These are phyloP conservation scores for Phoma sp. DNA, from an alignment of 2,329 filamentous ascomycete genomes.

Conservation along the genomic window DNA sequence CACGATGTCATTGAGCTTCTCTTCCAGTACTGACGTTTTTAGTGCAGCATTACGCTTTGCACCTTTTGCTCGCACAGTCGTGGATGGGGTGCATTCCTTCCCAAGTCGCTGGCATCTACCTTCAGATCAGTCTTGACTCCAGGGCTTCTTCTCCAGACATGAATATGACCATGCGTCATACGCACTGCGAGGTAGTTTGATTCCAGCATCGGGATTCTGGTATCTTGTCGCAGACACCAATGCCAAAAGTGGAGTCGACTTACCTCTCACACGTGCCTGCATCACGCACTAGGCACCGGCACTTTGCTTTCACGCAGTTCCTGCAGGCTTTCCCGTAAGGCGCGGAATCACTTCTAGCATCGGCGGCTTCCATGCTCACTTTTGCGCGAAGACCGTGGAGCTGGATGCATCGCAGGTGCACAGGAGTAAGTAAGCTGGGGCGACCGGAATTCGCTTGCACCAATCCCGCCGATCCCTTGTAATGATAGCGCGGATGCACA, in stretches of 20 bases:
- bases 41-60: constrained; percentile 3
- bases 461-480: constrained; percentile 4
- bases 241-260: not conserved
- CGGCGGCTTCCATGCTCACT: constrained; percentile 22
- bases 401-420: not conserved
- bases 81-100: constrained; percentile 22
- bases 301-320: constrained; percentile 35
- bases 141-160: not conserved
- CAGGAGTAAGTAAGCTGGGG: not conserved
- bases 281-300: constrained; percentile 27
- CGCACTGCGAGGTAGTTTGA: no score
- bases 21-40: constrained; percentile 32
- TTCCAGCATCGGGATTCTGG: no score
- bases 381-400: constrained; percentile 1
- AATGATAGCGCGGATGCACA: no score
- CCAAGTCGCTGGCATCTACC: constrained; percentile 23
- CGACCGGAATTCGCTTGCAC: constrained; percentile 8
- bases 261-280: constrained; percentile 32
- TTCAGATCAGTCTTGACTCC: not conserved
- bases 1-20: constrained; percentile 41
- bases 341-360: constrained; percentile 21
- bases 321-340: constrained; percentile 36
- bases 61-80: constrained; percentile 14
- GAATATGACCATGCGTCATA: not conserved
- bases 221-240: no score